phyloP scores from a whole-genome alignment of 495 filamentous ascomycete genomes.

The Aspergillus saccharolyticus region DNA sequence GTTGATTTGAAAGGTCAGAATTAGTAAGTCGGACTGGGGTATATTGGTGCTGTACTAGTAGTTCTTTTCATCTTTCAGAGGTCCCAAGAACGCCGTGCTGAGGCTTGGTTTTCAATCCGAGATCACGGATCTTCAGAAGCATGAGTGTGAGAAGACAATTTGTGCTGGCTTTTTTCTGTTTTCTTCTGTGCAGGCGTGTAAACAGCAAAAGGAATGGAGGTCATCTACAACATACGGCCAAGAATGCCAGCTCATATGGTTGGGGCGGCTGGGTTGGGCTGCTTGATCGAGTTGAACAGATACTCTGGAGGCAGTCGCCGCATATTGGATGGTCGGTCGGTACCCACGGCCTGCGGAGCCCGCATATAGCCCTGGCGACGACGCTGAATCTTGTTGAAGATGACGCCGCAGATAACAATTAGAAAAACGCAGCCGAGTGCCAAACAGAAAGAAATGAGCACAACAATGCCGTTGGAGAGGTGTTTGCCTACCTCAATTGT shows the following conservation, averaged over 20 bases:
- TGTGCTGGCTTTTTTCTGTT: neutral
- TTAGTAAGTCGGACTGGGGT: slow-evolving; percentile 12
- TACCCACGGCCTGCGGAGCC: slow-evolving; percentile 65
- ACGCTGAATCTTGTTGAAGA: slow-evolving; percentile 78
- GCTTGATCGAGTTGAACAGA: slow-evolving; percentile 58
- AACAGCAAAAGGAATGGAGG: neutral
- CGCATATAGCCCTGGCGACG: slow-evolving; percentile 81
- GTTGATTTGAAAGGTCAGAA: neutral
- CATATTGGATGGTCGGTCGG: slow-evolving; percentile 69
- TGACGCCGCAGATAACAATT: slow-evolving; percentile 77
- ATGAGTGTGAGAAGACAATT: neutral
- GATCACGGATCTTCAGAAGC: neutral
- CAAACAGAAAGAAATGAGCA: slow-evolving; percentile 88
- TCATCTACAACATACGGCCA: neutral
- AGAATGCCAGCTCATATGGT: slow-evolving; percentile 27
- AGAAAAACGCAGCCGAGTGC: slow-evolving; percentile 82
- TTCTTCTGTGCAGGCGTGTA: neutral
- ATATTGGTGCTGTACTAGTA: slow-evolving; percentile 18
- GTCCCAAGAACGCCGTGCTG: slow-evolving; percentile 33
- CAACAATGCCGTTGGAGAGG: slow-evolving; percentile 78
- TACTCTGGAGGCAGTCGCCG: slow-evolving; percentile 75
- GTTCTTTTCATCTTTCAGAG: slow-evolving; percentile 10
- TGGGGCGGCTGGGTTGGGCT: slow-evolving; percentile 35
- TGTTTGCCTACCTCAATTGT: slow-evolving; percentile 40
- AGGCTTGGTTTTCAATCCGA: slow-evolving; percentile 16